Evolutionary conservation across 805 yeast genomes (phyloP), one percentile per base, ranked within the genome.

Genomic region (Candida sonorensis): DNA sequence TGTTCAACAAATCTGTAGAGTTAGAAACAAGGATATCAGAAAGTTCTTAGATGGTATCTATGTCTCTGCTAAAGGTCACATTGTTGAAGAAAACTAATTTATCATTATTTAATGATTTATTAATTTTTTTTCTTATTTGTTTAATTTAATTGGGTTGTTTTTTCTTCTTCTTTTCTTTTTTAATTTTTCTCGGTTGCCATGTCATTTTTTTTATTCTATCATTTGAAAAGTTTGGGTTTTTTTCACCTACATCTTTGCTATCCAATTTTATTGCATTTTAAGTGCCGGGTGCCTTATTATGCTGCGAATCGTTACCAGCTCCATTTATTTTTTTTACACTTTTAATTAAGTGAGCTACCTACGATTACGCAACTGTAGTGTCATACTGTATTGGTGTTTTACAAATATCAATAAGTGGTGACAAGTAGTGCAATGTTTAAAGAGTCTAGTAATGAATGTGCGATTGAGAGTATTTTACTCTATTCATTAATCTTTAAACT

Each of bases 21-120:
- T 87, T 64, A 84, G 95, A 78, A 90, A 90, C 92, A 92, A 92
- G 90, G 98, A 90, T 92, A 90, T 92, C 88, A 85, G 98, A 75
- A 90, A 90, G 80, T 90, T 90, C 81, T 83, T 92, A 78, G 98
- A 94, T 71, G 99, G 99, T 87, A 88, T 90, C 75, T 90, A 90
- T 70, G 98, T 90, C 59, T 88, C 97, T 53, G 94, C 83, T 74
- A 83, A 82, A 72, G 95, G 95, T 61, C 72, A 73, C 66, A 75
- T 90, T 63, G 82, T 69, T 48, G 84, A 79, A 41, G 59, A 55
- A 25, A 29, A 37, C 25, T 39, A 30, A 30, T 24, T n/a, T 7
- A 19, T 23, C 17, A 7, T 17, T 19, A 13, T 10, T 30, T 15
- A 10, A 7, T 30, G 10, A 22, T 31, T 17, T 17, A 16, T 16